Base-by-base conservation (phyloP, 257 asterid genomes). In the Solanum acaule region DNA sequence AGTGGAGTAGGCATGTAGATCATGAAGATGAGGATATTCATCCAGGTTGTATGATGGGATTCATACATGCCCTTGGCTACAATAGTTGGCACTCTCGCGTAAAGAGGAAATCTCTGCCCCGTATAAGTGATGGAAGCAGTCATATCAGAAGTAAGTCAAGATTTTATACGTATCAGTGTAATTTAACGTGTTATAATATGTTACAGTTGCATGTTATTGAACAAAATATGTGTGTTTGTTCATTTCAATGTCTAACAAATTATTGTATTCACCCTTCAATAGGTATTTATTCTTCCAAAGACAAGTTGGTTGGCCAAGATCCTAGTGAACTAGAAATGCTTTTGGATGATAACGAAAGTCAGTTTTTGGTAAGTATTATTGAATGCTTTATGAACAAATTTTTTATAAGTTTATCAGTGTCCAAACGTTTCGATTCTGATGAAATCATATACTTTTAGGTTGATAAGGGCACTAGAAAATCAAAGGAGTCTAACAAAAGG, bases 31-130 rank as follows among this genome's bases (percentile, higher is more conserved):
- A 88, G 8, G 27, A 90, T 37, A 87, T 89, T 84, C 94, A 90
- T 89, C 92, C 93, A 1, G 93, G 96, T 10, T 93, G 97, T 88
- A 89, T 93, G 88, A 93, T 94, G 94, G 95, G 98, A 4, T 87
- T 96, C 68, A 90, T 91, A n/a, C 94, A 93, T 83, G 93, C 89
- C 13, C 87, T 96, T 33, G 93, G 89, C 86, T 94, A 91, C 88
- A 95, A 94, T 84, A 93, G 89, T 11, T 92, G 96, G 98, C 93
- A 91, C 18, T 89, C 92, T 75, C 91, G 88, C 86, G 82, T 87
- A 42, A 90, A 89, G 86, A 95, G 91, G 84, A 88, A 89, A 87
- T 88, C 90, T 89, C 92, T 87, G 13, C 89, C 89, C 3, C 90
- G 71, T 89, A 90, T 88, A 87, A 78, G 87, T 68, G 85, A 92